Base-by-base conservation (phyloP, 345 rosid species). In the Arabidopsis arenosa region DNA sequence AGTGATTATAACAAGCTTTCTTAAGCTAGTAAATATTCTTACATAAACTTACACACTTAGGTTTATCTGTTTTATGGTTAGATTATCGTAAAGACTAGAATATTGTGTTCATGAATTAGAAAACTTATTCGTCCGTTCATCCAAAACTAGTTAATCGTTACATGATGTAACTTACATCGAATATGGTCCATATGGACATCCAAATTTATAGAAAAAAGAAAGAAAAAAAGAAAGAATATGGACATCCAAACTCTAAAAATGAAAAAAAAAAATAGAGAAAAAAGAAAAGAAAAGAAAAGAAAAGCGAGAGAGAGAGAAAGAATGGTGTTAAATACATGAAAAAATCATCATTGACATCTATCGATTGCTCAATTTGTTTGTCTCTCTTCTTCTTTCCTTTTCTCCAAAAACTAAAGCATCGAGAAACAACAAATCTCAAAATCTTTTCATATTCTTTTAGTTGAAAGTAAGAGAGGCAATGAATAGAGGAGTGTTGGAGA, bases 401-500 rank as follows among this genome's bases (percentile, higher is more conserved):
- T 63, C 71, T 44, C 35, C 53, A 26, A 15, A 52, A 67, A 49
- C 30, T 86, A 72, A 83, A 81, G 55, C 81, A 45, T 66, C 81
- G 52, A 48, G 78, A 36, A 45, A 18, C 36, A 77, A 78, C 75
- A 72, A 80, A 68, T 68, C 85, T 76, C 76, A 74, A 80, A 80
- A 75, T 82, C 83, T 83, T 84, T 76, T 47, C 80, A 70, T 78
- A 78, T 82, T 74, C 60, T 57, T 45, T 76, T 80, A 63, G 85
- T 78, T 63, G 79, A 66, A 43, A 47, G 18, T 7, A 52, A 79
- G 64, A 51, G 65, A 74, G 79, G 15, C 18, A 55, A 68, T 70
- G 64, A 73, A 80, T 63, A 64, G 67, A 56, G 85, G 90, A 43
- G 85, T 81, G 59, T 78, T 88, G 80, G 88, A 89, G 76, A 85